These are phyloP conservation scores for Ananas comosus DNA, from an alignment of 176 grass and related monocot species.

Conservation along the genomic window DNA sequence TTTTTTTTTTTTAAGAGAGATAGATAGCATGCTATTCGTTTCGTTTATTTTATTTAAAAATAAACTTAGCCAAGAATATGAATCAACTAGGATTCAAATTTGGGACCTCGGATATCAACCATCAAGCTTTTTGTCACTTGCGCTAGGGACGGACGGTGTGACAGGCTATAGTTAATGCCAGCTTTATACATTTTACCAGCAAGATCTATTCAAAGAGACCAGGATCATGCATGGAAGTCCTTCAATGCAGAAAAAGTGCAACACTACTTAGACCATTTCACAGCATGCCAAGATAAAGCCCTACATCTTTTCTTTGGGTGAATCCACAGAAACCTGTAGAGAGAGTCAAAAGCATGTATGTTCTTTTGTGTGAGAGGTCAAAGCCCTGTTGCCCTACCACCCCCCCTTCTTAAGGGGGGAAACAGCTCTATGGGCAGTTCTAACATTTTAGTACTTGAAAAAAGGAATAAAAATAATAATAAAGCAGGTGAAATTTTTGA, in stretches of 20 bases:
- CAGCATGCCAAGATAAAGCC: background rate
- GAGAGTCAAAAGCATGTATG: background rate
- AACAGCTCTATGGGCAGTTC: background rate
- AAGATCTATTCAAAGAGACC: background rate
- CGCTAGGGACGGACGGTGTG: no score
- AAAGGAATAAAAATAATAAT: background rate
- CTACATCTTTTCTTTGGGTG: background rate
- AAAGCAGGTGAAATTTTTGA: conserved; percentile 19
- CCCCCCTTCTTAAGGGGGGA: background rate
- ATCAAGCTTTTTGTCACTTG: no score
- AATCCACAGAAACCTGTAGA: background rate
- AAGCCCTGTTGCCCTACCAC: background rate
- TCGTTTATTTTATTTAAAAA: no score
- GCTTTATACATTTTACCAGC: background rate
- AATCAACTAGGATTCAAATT: no score
- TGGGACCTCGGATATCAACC: no score
- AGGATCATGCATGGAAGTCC: background rate
- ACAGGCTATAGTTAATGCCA: no score
- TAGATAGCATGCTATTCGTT: no score
- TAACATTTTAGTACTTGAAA: background rate
- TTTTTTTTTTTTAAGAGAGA: no score
- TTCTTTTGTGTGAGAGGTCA: background rate
- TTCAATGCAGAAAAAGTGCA: background rate
- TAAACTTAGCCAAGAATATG: no score
- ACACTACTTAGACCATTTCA: background rate